These are phyloP conservation scores for Takashimella tepidaria DNA, from an alignment of 1,284 basidiomycete species.

Conservation along the genomic window DNA sequence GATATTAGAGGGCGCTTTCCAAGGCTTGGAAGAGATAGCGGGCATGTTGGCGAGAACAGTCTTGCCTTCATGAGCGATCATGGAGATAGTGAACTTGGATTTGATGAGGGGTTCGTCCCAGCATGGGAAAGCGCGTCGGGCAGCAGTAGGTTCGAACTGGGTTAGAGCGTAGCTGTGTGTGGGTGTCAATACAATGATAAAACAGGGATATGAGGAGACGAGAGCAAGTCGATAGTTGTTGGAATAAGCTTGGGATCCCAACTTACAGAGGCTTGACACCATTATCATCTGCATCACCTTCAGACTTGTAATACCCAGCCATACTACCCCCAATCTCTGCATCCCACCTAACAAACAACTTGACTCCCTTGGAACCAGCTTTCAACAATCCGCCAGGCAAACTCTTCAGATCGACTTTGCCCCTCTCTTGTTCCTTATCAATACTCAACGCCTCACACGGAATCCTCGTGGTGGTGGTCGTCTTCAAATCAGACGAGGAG, in stretches of 20 bases:
- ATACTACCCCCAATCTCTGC: conserved; percentile 62
- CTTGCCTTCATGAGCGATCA: conserved; percentile 70
- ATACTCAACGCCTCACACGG: conserved; percentile 49
- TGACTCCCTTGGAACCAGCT: conserved; percentile 57
- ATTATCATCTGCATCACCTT: conserved; percentile 50
- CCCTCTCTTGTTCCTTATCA: conserved; percentile 62
- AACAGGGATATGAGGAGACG: too few relatives aligned
- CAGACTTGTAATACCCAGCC: conserved; percentile 51
- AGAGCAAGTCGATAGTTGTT: too few relatives aligned
- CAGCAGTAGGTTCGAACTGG: conserved; percentile 78
- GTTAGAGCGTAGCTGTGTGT: conserved; percentile 62
- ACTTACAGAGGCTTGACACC: conserved; percentile 48
- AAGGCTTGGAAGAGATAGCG: conserved; percentile 54
- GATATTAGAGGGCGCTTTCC: conserved; percentile 39
- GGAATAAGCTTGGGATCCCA: too few relatives aligned
- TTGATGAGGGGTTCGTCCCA: conserved; percentile 95
- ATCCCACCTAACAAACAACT: conserved; percentile 48
- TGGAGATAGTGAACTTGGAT: conserved; percentile 73
- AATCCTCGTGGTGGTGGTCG: conserved; percentile 53
- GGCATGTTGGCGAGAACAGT: conserved; percentile 80
- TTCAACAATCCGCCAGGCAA: conserved; percentile 61
- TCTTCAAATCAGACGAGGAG: conserved; percentile 57
- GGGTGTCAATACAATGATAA: too few relatives aligned
- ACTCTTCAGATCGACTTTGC: conserved; percentile 58
- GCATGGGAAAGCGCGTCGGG: conserved; percentile 70